These are phyloP conservation scores for Candida dajiaensis DNA, from an alignment of 805 yeast species.

Conservation along the genomic window DNA sequence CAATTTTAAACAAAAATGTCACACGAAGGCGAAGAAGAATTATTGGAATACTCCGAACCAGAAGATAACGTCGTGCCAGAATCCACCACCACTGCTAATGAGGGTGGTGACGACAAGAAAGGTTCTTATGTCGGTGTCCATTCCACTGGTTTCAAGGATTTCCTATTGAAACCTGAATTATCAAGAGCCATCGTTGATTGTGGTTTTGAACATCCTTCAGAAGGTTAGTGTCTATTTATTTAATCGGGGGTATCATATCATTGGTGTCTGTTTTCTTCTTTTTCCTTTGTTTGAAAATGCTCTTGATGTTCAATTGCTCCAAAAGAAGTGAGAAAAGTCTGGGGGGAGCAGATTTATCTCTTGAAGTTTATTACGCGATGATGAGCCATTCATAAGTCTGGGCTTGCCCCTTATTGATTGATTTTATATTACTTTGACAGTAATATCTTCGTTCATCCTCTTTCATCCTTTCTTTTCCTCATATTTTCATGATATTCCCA, in stretches of 20 bases:
- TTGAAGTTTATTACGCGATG: background rate
- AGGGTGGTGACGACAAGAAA: conserved; percentile 73
- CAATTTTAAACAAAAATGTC: conserved; percentile 50
- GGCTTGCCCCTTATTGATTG: background rate
- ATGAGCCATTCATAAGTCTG: background rate
- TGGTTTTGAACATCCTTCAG: conserved; percentile 99
- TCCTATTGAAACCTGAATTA: conserved; percentile 91
- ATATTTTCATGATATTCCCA: background rate
- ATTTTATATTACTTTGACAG: no score
- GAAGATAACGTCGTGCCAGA: conserved; percentile 78
- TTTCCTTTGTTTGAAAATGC: no score
- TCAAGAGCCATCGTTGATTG: conserved; percentile 97
- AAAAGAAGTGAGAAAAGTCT: no score
- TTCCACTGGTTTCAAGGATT: conserved; percentile 98
- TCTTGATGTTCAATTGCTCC: background rate
- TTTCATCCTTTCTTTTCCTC: background rate
- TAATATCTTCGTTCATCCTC: no score
- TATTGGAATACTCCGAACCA: conserved; percentile 96
- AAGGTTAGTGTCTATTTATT: conserved; percentile 58
- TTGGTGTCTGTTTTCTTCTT: no score
- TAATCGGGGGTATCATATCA: background rate
- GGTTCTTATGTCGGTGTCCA: conserved; percentile 98
- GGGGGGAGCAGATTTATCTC: no score
- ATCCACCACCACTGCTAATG: conserved; percentile 36
- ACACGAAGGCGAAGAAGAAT: conserved; percentile 98